Evolutionary conservation across 148 eudicot genomes (phyloP), one percentile per base, ranked within the genome.

Genomic region (Fagopyrum tataricum): DNA sequence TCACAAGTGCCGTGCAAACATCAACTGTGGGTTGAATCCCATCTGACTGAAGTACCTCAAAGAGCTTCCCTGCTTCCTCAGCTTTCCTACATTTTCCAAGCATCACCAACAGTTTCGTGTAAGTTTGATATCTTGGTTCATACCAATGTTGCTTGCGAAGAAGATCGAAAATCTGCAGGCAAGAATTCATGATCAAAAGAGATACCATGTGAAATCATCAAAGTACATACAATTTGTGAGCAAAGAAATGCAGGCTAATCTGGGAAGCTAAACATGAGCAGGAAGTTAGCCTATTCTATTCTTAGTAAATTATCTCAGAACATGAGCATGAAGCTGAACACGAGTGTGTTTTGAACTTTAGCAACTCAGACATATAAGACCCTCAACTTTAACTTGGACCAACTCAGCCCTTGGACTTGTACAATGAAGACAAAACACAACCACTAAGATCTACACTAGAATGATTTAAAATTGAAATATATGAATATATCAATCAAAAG

Each of bases 111-210:
- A 91, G 84, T 79, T 85, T 91, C 20, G 92, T 86, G 79, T 93
- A 93, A 15, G 90, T 91, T 79, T 85, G 97, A 75, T 82, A 40
- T 77, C 88, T 80, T 3, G 98, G 91, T 73, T 82, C 81, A 70
- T 93, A 93, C 98, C 98, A 93, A 43, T 83, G 92, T 79, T 93
- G 98, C 82, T 88, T 89, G 37, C 98, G 90, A 67, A 93, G 95
- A 41, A 93, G 95, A 42, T 78, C 76, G 67, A 93, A 91, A 24
- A 93, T 93, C 97, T 93, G 80, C 26, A 55, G 67, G 67, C 42
- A 42, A 42, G 59, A 59, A 66, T 6, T 0, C 49, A 10, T 46
- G 13, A 46, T 46, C 10, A 46, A 56, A 56, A 5, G 21, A 20
- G 6, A 56, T 26, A n/a, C 10, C 62, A 21, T 15, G 6, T 17